Evolutionary conservation across 352 stramenopile genomes (phyloP).

Genomic region (Phytopythium kandeliae): DNA sequence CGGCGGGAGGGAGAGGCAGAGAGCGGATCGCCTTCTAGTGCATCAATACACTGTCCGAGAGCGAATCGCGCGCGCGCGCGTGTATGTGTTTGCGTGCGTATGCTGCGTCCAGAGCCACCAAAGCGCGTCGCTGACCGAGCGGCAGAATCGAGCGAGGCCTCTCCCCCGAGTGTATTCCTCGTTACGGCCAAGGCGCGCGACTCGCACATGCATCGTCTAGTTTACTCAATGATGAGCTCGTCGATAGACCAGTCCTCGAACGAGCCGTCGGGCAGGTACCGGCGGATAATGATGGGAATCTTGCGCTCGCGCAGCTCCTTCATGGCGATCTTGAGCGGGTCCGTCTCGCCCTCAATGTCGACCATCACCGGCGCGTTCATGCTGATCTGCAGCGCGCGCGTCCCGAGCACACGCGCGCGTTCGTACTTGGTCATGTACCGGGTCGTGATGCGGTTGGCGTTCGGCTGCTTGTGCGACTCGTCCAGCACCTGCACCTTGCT

Average conservation of each 20-base stretch:
- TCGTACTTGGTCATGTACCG: constrained; percentile 99
- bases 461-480: constrained; percentile 83
- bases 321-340: constrained; percentile 99
- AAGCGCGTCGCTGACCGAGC: background rate
- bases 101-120: too few relatives aligned
- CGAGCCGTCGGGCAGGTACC: constrained; percentile 98
- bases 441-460: constrained; percentile 93
- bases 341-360: constrained; percentile 97
- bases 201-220: constrained; percentile 7
- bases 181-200: background rate
- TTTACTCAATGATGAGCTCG: constrained; percentile 98
- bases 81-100: too few relatives aligned
- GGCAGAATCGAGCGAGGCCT: background rate
- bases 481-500: constrained; percentile 73
- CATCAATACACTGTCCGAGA: constrained; percentile 2
- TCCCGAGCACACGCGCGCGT: constrained; percentile 96
- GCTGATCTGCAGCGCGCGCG: constrained; percentile 97
- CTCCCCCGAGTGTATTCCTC: constrained; percentile 1
- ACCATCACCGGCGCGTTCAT: constrained; percentile 97
- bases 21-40: background rate
- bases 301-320: constrained; percentile 99
- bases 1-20: background rate
- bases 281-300: constrained; percentile 99
- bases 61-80: too few relatives aligned
- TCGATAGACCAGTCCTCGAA: constrained; percentile 99